phyloP scores from a whole-genome alignment of 768 basidiomycete genomes.

The Boletus pseudopeckii region DNA sequence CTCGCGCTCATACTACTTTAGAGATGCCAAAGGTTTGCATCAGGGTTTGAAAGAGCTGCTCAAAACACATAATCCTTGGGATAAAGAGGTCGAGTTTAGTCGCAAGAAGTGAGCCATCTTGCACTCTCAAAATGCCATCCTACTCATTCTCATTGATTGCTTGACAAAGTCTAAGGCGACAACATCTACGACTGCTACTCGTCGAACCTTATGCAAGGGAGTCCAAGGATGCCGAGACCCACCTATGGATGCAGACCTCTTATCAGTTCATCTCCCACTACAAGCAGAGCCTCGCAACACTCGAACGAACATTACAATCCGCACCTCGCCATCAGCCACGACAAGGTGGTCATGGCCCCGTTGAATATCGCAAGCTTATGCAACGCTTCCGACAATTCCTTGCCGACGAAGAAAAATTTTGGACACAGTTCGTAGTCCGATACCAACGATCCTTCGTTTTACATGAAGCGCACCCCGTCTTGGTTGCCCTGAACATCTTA shows the following conservation, averaged over 20 bases:
- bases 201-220: conserved; percentile 66
- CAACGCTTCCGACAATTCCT: conserved; percentile 90
- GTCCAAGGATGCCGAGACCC: conserved; percentile 75
- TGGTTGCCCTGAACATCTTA: conserved; percentile 56
- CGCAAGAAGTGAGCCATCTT: conserved; percentile 68
- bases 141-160: conserved; percentile 8
- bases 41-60: conserved; percentile 73
- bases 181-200: conserved; percentile 67
- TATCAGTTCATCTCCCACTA: conserved; percentile 81
- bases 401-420: conserved; percentile 87
- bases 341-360: conserved; percentile 51
- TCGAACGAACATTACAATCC: conserved; percentile 57
- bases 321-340: conserved; percentile 36
- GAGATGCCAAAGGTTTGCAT: conserved; percentile 77
- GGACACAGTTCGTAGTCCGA: conserved; percentile 74
- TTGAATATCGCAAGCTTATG: conserved; percentile 82
- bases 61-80: conserved; percentile 73
- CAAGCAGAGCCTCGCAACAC: conserved; percentile 66
- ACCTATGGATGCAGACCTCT: conserved; percentile 92
- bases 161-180: conserved; percentile 57
- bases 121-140: conserved; percentile 1
- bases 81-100: conserved; percentile 81
- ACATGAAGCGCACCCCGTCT: conserved; percentile 56
- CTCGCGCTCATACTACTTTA: conserved; percentile 29
- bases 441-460: conserved; percentile 70